phyloP scores from a whole-genome alignment of 73 alveolate species.

The Paraurostyla sp. region DNA sequence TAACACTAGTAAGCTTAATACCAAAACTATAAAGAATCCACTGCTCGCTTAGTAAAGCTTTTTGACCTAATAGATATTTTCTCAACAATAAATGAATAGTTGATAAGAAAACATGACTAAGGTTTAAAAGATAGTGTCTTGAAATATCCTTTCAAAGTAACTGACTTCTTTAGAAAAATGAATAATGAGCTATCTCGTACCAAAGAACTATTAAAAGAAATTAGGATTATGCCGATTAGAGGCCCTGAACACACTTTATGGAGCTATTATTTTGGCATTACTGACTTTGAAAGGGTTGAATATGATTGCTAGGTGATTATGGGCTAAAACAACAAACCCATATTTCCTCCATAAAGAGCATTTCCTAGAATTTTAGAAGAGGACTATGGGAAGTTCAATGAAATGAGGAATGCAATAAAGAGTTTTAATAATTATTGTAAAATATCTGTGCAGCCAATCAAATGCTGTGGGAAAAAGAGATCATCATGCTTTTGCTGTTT shows the following conservation, averaged over 20 bases:
- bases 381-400: neutral
- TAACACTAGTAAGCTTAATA: neutral
- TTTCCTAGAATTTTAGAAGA: neutral
- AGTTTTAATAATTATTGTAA: neutral
- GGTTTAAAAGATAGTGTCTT: neutral
- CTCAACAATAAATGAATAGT: conserved; percentile 9
- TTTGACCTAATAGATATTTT: conserved; percentile 34
- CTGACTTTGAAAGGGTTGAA: conserved; percentile 39
- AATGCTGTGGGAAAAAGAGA: conserved; percentile 29
- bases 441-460: neutral
- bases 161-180: neutral
- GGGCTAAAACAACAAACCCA: conserved; percentile 22
- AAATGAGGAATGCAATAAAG: neutral
- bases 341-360: neutral
- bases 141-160: neutral
- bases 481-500: conserved; percentile 44
- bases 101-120: neutral
- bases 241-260: conserved; percentile 27
- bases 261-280: conserved; percentile 45
- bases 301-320: neutral
- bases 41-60: neutral
- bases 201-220: neutral
- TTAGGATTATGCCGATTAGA: conserved; percentile 17
- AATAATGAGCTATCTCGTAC: neutral
- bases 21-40: neutral